Base-by-base conservation (phyloP, 495 filamentous ascomycete species). In the Daldinia loculata region DNA sequence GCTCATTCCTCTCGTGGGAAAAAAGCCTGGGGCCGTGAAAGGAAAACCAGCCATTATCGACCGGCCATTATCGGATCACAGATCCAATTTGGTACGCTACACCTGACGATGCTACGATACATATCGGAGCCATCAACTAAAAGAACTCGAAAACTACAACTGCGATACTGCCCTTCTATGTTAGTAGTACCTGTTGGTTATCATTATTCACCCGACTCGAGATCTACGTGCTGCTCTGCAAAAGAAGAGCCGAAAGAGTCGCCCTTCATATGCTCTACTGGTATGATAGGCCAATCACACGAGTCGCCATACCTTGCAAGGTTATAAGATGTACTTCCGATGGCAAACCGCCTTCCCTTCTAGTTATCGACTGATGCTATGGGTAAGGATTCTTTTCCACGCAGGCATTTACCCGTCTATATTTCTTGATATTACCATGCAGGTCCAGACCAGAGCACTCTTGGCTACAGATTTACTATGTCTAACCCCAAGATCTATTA, bases 321-420 rank as follows among this genome's bases (percentile, higher is more conserved):
- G 53, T 19, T 56, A 67, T 63, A 60, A 48, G 55, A 67, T 61
- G 69, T n/a, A 62, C 58, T 63, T 22, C 58, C 48, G 9, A 51
- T 15, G 11, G 60, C 30, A 8, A 64, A 65, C 60, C 59, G 60
- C 70, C 70, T 72, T 72, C 70, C 70, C 50, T 64, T 65, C 69
- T 72, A 50, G 69, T 64, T 72, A 32, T 67, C 60, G 15, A 72
- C 51, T 71, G 38, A 57, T 57, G 51, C 38, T 32, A 29, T 48
- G 6, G 19, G 60, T 56, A 51, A 45, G 55, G 50, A 50, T 67
- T 51, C 34, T 52, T 52, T 59, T 60, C 32, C 50, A 53, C 59
- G 30, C 24, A n/a, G 38, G 60, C 15, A 71, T 71, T 70, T 74
- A 71, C 38, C 71, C 71, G 67, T 70, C 32, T 61, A 74, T 70